Base-by-base conservation (phyloP, 257 asterid species). In the Penstemon barbatus region DNA sequence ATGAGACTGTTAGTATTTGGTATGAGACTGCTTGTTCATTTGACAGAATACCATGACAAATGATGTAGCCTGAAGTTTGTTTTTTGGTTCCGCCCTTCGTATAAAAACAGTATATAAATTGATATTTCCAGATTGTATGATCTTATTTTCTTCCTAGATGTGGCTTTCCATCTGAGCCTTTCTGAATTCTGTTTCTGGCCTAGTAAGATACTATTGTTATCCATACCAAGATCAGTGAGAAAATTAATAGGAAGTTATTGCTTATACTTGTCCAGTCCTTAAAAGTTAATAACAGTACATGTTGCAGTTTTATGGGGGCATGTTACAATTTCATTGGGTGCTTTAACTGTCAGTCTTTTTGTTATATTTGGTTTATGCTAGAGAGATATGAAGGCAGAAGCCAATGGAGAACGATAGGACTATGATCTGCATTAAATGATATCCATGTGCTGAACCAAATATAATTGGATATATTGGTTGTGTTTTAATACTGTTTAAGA, bases 21-120 rank as follows among this genome's bases (percentile, higher is more conserved):
- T 56, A 19, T 75, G 33, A 41, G 45, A 43, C 37, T n/a, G 8
- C 75, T 25, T 42, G 15, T 25, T 43, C 68, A 36, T 38, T 48
- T 46, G 52, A 42, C 38, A 42, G 33, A 25, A 25, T 25, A 25
- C 4, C 3, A 57, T 53, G 36, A 36, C 68, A 25, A 53, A 11
- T 39, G n/a, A 15, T 63, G 68, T 45, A 57, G 50, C 51, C 49
- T 60, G 57, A 43, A 39, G n/a, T 8, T 25, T 25, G 33, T 25
- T 25, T 25, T 25, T 25, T 66, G 33, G 25, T 18, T 7, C 48
- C 36, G 9, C 53, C 19, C 25, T 57, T 46, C 57, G 25, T 55
- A 18, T 58, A 41, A 18, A 65, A 54, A 43, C 75, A 63, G 42
- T 63, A 44, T 45, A 7, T 66, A 25, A 18, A 66, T 40, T 54